These are phyloP conservation scores for Aureobasidium sp. DNA, from an alignment of 2,329 filamentous ascomycete genomes.

Conservation along the genomic window DNA sequence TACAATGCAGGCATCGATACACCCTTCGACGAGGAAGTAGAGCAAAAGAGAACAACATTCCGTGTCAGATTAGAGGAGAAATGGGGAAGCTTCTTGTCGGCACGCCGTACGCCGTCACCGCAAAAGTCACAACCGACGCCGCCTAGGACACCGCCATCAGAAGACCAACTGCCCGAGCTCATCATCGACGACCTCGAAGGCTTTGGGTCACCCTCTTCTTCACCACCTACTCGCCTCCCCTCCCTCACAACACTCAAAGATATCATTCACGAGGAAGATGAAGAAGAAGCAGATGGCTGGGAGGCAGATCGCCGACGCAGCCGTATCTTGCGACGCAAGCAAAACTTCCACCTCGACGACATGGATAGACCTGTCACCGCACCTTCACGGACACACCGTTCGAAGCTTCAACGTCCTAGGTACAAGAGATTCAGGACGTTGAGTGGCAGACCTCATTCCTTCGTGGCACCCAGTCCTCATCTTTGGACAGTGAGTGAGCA, in stretches of 20 bases:
- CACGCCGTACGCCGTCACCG: not conserved
- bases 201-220: conserved; percentile 7
- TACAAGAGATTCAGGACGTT: conserved; percentile 26
- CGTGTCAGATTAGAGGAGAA: conserved; percentile 30
- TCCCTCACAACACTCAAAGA: conserved; percentile 9
- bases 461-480: conserved; percentile 33
- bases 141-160: conserved; percentile 20
- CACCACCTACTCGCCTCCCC: conserved; percentile 12
- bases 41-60: conserved; percentile 28
- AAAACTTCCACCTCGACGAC: conserved; percentile 13
- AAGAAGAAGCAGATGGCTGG: conserved; percentile 12
- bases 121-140: conserved; percentile 25
- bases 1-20: conserved; percentile 30
- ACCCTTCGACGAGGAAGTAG: conserved; percentile 6
- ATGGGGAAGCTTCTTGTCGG: conserved; percentile 31
- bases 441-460: conserved; percentile 32
- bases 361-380: not conserved
- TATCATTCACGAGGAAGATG: conserved; percentile 10
- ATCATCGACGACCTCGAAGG: conserved; percentile 14
- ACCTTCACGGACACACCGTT: not conserved
- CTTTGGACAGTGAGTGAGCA: conserved; percentile 35
- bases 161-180: conserved; percentile 15
- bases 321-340: conserved; percentile 20
- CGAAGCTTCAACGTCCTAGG: conserved; percentile 15
- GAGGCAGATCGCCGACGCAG: conserved; percentile 29